Percentiles rank a stretch among this genome's conserved stretches.
phyloP scores from a whole-genome alignment of 208 protist species.

The Kentomonas sorsogonicus region DNA sequence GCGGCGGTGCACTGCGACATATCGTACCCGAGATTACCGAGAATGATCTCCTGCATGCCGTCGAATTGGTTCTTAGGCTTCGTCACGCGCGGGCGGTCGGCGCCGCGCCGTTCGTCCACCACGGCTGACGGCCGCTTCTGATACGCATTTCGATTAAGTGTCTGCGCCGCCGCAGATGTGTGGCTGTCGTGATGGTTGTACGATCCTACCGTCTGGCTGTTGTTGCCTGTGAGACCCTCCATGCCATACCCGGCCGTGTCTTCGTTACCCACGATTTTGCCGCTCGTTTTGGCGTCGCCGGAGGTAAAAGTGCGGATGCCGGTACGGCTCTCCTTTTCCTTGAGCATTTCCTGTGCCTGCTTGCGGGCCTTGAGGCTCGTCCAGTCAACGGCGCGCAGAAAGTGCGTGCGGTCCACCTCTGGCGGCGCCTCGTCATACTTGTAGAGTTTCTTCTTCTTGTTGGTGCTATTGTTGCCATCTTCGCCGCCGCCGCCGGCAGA shows the following conservation, averaged over 20 bases:
- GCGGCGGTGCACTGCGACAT: slow-evolving; percentile 26
- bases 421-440: no score
- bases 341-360: slow-evolving; percentile 24
- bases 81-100: slow-evolving; percentile 27
- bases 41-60: slow-evolving; percentile 50
- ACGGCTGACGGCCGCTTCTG: slow-evolving; percentile 18
- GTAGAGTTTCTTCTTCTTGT: no score
- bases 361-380: slow-evolving; percentile 36
- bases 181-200: no score
- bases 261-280: slow-evolving; percentile 6
- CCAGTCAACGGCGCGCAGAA: slow-evolving; percentile 65
- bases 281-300: no score
- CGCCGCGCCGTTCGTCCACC: slow-evolving; percentile 16
- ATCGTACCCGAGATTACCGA: slow-evolving; percentile 51
- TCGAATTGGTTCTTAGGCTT: slow-evolving; percentile 88
- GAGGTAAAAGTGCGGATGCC: no score
- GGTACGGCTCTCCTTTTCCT: slow-evolving; percentile 16
- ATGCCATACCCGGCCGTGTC: no score
- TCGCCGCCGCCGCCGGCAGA: no score
- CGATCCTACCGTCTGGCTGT: no score
- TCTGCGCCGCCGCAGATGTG: no score
- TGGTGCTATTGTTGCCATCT: no score
- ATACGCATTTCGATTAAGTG: no score
- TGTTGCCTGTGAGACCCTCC: no score
- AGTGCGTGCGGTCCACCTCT: slow-evolving; percentile 59